Evolutionary conservation across 2,329 filamentous ascomycete genomes (phyloP), one percentile per base, ranked within the genome.

Genomic region (Lanzia echinophila): DNA sequence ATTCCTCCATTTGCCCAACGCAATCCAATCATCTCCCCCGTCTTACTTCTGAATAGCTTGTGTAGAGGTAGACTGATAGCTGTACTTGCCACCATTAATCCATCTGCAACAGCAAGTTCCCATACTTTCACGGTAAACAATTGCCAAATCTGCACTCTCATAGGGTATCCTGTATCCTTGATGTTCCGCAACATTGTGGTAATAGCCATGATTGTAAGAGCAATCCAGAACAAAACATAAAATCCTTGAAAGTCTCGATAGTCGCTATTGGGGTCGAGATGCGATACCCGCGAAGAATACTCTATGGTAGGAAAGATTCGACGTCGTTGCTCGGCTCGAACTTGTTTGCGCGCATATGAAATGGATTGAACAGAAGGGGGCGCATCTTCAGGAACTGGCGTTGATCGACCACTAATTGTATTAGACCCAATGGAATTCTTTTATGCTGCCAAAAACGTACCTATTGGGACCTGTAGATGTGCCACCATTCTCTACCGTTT

Each of bases 141-240:
- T 51, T 79, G 79, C 89, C 91, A 97, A 61, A 97, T 95, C 69
- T 88, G 79, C 48, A 95, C 83, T 65, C 87, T 82, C 63, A 97
- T 75, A 15, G 91, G 88, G 67, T 86, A 88, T 20, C 94, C 94
- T 0, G 90, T 96, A 68, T 97, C 94, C 70, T 92, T 95, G 67
- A 94, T 82, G 70, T 96, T 97, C 65, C 92, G 84, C 65, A 96
- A 73, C 76, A 90, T 89, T n/a, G 88, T 88, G 2, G 92, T 97
- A 58, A 96, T 86, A 64, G 91, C 90, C 91, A 99, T 96, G 70
- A 99, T 95, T 62, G 88, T 89, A 56, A 99, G 77, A 10, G 90
- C 90, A 60, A 99, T 92, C 94, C 94, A 99, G 73, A 99, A 99
- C 36, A 99, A 81, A 51, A 94, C 89, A 73, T 96, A 99, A 79